phyloP scores from a whole-genome alignment of 2,329 filamentous ascomycete genomes.

The Microdochium nivale region DNA sequence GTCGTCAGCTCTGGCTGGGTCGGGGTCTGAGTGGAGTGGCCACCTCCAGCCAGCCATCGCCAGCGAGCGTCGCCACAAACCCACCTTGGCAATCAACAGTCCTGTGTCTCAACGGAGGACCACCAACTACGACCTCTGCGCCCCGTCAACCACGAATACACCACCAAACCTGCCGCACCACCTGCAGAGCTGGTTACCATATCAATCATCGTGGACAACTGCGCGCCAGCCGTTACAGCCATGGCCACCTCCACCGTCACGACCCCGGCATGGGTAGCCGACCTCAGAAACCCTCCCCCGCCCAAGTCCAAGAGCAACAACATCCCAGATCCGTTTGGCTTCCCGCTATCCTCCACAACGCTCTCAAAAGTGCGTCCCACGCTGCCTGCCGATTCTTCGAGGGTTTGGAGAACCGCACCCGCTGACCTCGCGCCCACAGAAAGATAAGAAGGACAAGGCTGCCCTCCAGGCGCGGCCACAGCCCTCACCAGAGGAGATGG shows the following conservation, averaged over 20 bases:
- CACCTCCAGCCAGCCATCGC: neutral
- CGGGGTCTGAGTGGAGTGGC: neutral
- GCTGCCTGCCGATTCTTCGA: slow-evolving; percentile 1
- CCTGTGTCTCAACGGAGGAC: too few relatives aligned
- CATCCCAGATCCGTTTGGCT: slow-evolving; percentile 83
- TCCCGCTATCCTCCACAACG: slow-evolving; percentile 42
- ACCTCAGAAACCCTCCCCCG: slow-evolving; percentile 64
- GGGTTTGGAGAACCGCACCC: neutral
- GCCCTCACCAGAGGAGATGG: slow-evolving; percentile 76
- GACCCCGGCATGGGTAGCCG: slow-evolving; percentile 58
- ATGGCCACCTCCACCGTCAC: neutral
- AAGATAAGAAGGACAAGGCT: slow-evolving; percentile 37
- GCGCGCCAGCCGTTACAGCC: neutral
- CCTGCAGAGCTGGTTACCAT: neutral
- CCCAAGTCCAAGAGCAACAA: slow-evolving; percentile 56
- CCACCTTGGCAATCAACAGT: too few relatives aligned
- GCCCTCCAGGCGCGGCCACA: slow-evolving; percentile 46
- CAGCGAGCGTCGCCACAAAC: too few relatives aligned
- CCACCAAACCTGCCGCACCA: neutral
- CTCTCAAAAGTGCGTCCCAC: slow-evolving; percentile 45
- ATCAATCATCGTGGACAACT: neutral
- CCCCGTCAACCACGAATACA: too few relatives aligned
- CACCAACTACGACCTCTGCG: too few relatives aligned
- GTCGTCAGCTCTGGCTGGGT: neutral
- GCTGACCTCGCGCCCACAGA: slow-evolving; percentile 24